phyloP scores from a whole-genome alignment of 2,329 filamentous ascomycete species.

The Eutypella sp. region DNA sequence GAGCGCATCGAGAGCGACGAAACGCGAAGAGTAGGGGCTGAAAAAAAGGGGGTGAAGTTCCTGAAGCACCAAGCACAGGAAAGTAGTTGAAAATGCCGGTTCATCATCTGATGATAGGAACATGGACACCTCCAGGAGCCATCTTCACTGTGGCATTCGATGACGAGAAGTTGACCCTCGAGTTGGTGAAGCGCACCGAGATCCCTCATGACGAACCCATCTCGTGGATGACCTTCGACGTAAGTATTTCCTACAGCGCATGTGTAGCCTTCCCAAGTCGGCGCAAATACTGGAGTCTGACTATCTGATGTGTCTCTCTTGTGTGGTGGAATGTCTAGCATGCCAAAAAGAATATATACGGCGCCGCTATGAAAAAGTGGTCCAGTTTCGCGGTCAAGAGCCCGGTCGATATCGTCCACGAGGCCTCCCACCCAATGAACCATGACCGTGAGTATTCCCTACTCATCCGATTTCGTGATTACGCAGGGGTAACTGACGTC shows the following conservation, averaged over 20 bases:
- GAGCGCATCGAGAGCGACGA: no score
- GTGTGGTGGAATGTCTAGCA: no score
- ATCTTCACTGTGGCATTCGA: constrained; percentile 89
- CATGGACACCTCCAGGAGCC: constrained; percentile 83
- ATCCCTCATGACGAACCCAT: constrained; percentile 83
- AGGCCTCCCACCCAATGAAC: constrained; percentile 68
- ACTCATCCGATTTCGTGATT: no score
- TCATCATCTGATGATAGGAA: constrained; percentile 88
- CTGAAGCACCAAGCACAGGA: no score
- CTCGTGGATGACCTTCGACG: constrained; percentile 90
- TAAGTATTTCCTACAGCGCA: constrained; percentile 39
- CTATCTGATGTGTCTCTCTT: no score
- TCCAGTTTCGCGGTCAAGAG: constrained; percentile 72
- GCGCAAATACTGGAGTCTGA: no score
- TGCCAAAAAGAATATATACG: constrained; percentile 77
- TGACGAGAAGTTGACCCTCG: constrained; percentile 69
- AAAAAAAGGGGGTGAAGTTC: no score
- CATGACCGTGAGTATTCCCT: constrained; percentile 59
- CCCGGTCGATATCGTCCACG: constrained; percentile 71
- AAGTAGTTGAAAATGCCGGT: constrained; percentile 55
- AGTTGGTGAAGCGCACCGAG: constrained; percentile 72
- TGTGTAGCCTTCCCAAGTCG: not conserved
- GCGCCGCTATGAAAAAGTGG: constrained; percentile 92
- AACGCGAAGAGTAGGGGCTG: no score
- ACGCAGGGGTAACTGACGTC: no score